These are phyloP conservation scores for Lathyrus sativus DNA, from an alignment of 306 rosid genomes.

Conservation along the genomic window DNA sequence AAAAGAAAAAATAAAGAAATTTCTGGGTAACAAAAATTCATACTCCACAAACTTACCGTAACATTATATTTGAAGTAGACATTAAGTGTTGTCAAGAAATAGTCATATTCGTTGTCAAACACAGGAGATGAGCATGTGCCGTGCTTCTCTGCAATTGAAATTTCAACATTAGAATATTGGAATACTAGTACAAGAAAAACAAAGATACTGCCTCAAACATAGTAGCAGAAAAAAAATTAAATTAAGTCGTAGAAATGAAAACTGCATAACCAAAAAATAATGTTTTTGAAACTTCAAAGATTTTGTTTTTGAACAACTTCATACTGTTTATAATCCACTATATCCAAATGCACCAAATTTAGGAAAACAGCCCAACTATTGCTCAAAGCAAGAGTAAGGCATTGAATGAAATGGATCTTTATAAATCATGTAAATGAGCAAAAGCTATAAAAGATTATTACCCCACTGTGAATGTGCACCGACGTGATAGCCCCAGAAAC, in stretches of 20 bases:
- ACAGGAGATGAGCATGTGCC: conserved; percentile 90
- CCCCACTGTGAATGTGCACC: conserved; percentile 80
- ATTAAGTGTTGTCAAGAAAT: conserved; percentile 69
- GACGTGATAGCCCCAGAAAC: conserved; percentile 41
- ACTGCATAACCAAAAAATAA: conserved; percentile 4
- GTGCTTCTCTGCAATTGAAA: conserved; percentile 81
- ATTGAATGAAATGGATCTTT: conserved; percentile 33
- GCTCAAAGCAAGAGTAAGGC: conserved; percentile 30
- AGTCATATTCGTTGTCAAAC: conserved; percentile 67
- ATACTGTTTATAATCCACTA: conserved; percentile 5
- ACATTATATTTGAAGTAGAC: conserved; percentile 85
- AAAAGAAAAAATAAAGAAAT: conserved; percentile 28
- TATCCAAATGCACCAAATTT: conserved; percentile 11
- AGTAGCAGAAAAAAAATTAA: background rate
- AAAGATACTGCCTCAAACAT: conserved; percentile 18
- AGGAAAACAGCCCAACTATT: conserved; percentile 5
- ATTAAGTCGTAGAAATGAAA: background rate
- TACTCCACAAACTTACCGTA: conserved; percentile 63
- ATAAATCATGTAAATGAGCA: conserved; percentile 36
- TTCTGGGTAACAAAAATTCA: background rate
- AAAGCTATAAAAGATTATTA: conserved; percentile 54
- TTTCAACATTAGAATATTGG: conserved; percentile 31
- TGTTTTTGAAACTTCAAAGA: conserved; percentile 19
- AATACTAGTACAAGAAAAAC: conserved; percentile 26
- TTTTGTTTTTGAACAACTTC: conserved; percentile 20